Conservation (phyloP, 495 filamentous ascomycete genomes). For the Chaetomium cochliodes region DNA sequence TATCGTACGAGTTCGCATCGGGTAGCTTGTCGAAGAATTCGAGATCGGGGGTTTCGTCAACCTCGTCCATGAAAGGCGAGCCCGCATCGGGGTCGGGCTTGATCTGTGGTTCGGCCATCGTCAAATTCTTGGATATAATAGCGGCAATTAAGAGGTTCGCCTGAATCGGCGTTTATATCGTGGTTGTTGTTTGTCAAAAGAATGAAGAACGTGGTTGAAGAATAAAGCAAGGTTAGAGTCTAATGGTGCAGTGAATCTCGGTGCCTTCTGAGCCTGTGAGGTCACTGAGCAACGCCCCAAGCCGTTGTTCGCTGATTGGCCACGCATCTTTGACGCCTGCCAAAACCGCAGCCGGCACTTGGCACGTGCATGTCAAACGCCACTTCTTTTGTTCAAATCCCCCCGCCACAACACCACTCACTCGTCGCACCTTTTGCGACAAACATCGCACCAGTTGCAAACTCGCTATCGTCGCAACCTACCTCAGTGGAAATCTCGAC, state of each 20-base stretch:
- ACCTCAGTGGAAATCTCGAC: not conserved
- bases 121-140: not conserved
- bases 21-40: conserved; percentile 60
- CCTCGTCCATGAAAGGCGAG: conserved; percentile 60
- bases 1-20: conserved; percentile 38
- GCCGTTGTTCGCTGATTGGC: conserved; percentile 1
- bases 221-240: no score
- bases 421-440: not conserved
- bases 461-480: not conserved
- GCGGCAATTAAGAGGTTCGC: not conserved
- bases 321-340: not conserved
- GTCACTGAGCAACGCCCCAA: not conserved
- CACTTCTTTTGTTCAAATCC: not conserved
- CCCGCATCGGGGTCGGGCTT: conserved; percentile 68
- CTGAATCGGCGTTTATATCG: not conserved
- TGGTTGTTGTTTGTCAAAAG: not conserved
- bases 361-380: not conserved
- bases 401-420: not conserved
- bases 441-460: not conserved
- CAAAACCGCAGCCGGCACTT: not conserved
- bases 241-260: no score
- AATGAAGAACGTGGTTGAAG: not conserved
- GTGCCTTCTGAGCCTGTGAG: not conserved
- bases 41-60: conserved; percentile 86
- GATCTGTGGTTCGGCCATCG: conserved; percentile 52